phyloP scores from a whole-genome alignment of 345 rosid genomes.

The Arabidopsis suecica region DNA sequence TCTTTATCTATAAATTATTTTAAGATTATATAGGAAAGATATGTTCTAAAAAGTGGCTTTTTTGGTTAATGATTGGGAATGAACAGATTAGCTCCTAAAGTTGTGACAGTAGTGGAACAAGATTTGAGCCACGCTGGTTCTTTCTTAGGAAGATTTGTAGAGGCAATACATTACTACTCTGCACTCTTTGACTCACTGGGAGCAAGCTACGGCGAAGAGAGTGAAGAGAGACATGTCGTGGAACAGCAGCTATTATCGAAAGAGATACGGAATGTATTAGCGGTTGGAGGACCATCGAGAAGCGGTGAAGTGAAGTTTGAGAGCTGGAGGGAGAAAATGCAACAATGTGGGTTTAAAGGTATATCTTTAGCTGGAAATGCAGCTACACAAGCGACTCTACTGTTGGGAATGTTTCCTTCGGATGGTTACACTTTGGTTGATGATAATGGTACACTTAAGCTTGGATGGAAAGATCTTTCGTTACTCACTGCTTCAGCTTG shows the following conservation, averaged over 20 bases:
- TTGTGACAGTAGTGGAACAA: conserved; percentile 97
- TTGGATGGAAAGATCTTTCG: conserved; percentile 99
- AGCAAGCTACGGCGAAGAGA: conserved; percentile 95
- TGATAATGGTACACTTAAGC: conserved; percentile 89
- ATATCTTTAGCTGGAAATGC: conserved; percentile 91
- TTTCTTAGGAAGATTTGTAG: conserved; percentile 92
- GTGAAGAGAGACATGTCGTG: conserved; percentile 95
- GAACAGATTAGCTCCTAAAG: conserved; percentile 89
- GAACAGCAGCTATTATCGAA: conserved; percentile 93
- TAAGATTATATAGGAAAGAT: neutral
- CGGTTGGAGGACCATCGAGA: conserved; percentile 85
- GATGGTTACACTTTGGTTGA: conserved; percentile 97
- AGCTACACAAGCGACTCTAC: conserved; percentile 86
- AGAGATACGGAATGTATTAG: conserved; percentile 86
- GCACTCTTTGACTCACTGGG: conserved; percentile 93
- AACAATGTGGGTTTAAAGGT: conserved; percentile 81
- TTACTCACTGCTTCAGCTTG: conserved; percentile 99
- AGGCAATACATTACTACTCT: conserved; percentile 97
- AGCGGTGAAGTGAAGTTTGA: conserved; percentile 75
- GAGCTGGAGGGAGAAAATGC: conserved; percentile 95
- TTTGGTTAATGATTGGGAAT: conserved; percentile 14
- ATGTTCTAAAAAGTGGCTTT: conserved; percentile 2
- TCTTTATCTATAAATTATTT: neutral
- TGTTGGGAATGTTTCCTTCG: conserved; percentile 92
- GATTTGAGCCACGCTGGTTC: conserved; percentile 93